phyloP scores from a whole-genome alignment of 1,139 yeast species.

The Sugiyamaella japonica region DNA sequence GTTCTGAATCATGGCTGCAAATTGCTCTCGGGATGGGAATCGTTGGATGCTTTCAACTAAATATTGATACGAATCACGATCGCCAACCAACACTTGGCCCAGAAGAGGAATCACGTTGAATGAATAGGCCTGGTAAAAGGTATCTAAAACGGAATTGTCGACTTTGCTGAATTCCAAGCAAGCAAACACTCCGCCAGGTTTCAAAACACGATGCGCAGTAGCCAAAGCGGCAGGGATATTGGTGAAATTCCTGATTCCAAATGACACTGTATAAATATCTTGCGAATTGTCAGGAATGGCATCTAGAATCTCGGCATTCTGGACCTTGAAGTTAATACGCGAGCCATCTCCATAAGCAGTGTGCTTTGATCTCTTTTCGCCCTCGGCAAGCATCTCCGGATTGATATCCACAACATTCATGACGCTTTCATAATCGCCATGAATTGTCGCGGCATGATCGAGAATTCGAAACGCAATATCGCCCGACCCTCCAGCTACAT shows the following conservation, averaged over 20 bases:
- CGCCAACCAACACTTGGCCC: constrained; percentile 95
- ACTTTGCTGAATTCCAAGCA: constrained; percentile 95
- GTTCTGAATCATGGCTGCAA: constrained; percentile 86
- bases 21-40: constrained; percentile 90
- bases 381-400: constrained; percentile 93
- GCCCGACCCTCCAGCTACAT: constrained; percentile 99
- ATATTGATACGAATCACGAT: constrained; percentile 92
- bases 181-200: constrained; percentile 99
- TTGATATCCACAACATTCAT: constrained; percentile 96
- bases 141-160: constrained; percentile 71
- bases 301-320: constrained; percentile 90
- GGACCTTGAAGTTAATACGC: constrained; percentile 78
- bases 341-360: constrained; percentile 52
- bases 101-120: constrained; percentile 84
- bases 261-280: constrained; percentile 94
- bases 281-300: constrained; percentile 82
- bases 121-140: constrained; percentile 82
- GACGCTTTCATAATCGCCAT: constrained; percentile 69
- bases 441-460: constrained; percentile 82
- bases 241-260: constrained; percentile 96
- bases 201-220: constrained; percentile 90
- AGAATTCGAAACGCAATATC: constrained; percentile 95
- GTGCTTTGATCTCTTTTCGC: constrained; percentile 64
- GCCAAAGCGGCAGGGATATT: constrained; percentile 88
- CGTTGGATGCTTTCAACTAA: constrained; percentile 89